These are phyloP conservation scores for Phytophthora meadii DNA, from an alignment of 352 stramenopile genomes.

Conservation along the genomic window DNA sequence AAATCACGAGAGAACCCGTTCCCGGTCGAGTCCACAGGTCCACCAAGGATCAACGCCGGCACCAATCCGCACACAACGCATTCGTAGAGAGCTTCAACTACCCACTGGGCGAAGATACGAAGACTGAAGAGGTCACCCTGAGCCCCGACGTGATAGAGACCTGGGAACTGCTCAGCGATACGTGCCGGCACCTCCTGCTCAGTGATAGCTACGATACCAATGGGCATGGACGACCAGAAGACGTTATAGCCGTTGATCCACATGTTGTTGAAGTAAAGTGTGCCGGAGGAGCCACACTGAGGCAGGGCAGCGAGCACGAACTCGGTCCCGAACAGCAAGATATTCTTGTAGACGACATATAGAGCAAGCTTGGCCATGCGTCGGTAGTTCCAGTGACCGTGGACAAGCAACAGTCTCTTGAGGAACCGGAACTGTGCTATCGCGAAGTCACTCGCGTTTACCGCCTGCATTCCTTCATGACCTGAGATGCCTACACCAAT, in stretches of 20 bases:
- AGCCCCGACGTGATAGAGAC: slow-evolving; percentile 80
- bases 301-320: slow-evolving; percentile 90
- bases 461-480: slow-evolving; percentile 98
- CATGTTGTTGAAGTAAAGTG: slow-evolving; percentile 90
- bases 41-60: slow-evolving; percentile 62
- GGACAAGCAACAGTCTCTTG: slow-evolving; percentile 95
- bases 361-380: slow-evolving; percentile 96
- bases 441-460: slow-evolving; percentile 98
- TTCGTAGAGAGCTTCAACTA: slow-evolving; percentile 83
- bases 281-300: slow-evolving; percentile 72
- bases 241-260: slow-evolving; percentile 97
- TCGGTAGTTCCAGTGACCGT: slow-evolving; percentile 99
- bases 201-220: slow-evolving; percentile 79
- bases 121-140: slow-evolving; percentile 87
- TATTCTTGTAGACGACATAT: slow-evolving; percentile 99
- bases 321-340: slow-evolving; percentile 84
- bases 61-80: slow-evolving; percentile 73
- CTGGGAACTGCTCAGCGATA: slow-evolving; percentile 80
- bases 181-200: slow-evolving; percentile 82
- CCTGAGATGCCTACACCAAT: slow-evolving; percentile 99
- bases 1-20: slow-evolving; percentile 72
- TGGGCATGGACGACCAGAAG: slow-evolving; percentile 95
- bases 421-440: slow-evolving; percentile 99
- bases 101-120: slow-evolving; percentile 83
- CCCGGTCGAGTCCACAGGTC: slow-evolving; percentile 63